phyloP scores from a whole-genome alignment of 2,329 filamentous ascomycete genomes.

The Alternaria hordeiaustralica region DNA sequence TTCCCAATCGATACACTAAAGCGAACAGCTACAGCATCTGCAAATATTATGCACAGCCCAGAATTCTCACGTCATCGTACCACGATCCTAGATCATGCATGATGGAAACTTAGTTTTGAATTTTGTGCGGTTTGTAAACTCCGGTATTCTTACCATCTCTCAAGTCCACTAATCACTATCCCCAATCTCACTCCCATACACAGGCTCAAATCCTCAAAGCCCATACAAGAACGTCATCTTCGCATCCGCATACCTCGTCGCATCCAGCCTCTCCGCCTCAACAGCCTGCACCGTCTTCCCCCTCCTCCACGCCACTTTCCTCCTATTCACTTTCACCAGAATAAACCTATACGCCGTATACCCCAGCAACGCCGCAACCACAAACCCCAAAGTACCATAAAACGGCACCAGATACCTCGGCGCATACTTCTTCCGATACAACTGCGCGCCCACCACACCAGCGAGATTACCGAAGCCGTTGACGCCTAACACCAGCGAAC shows the following conservation, averaged over 20 bases:
- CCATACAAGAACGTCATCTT: conserved; percentile 38
- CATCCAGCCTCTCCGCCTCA: conserved; percentile 24
- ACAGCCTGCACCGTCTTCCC: conserved; percentile 18
- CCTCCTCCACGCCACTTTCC: conserved; percentile 17
- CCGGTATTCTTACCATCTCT: no score
- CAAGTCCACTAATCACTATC: no score
- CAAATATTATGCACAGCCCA: no score
- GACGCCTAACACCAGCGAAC: conserved; percentile 26
- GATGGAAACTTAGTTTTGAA: no score
- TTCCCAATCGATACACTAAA: no score
- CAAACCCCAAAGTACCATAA: conserved; percentile 31
- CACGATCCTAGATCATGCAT: no score
- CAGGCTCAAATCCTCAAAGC: conserved; percentile 7
- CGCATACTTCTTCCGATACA: conserved; percentile 25
- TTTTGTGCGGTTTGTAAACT: no score
- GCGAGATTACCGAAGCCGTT: conserved; percentile 36
- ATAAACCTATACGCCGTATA: conserved; percentile 28
- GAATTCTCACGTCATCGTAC: no score
- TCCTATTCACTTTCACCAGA: conserved; percentile 21
- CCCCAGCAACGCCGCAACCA: conserved; percentile 25
- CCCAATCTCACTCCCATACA: no score
- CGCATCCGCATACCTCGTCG: conserved; percentile 26
- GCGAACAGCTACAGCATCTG: no score
- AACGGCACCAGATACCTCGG: conserved; percentile 27
- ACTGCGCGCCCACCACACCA: conserved; percentile 29